Base-by-base conservation (phyloP, 2,329 filamentous ascomycete genomes). In the Beauveria scarabaeidicola region DNA sequence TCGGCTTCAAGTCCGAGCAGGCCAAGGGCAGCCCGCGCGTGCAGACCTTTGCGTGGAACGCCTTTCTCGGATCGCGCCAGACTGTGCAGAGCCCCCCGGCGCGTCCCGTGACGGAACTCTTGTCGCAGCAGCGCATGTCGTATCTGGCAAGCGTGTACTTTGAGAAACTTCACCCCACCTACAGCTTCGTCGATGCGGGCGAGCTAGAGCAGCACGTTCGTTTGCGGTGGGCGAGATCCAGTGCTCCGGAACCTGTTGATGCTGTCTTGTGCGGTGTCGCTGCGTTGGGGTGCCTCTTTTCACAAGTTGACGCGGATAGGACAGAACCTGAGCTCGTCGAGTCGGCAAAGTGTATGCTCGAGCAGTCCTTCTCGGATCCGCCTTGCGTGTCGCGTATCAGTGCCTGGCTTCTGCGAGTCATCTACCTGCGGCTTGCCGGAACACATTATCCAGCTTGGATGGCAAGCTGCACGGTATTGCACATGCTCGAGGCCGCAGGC, bases 41-140 rank as follows among this genome's bases (percentile, higher is more conserved):
- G 58, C 78, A 81, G 63, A 74, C 81, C 0, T 84, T 84, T 65
- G 80, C 78, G 0, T 84, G 81, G 81, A 84, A 84, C 59, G 65
- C 67, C 10, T 69, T 69, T 51, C 64, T 71, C 4, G 73, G 73
- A 0, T 64, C 69, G 1, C 63, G 70, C 10, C 64, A 64, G 11
- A 55, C 63, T 6, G 61, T 54, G 0, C 59, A 67, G 59, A 59
- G 67, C 9, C 66, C 66, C 4, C 61, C 64, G 1, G 66, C 70
- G 3, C 66, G 66, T n/a, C 68, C 70, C 1, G 73, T 84, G 1
- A 77, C 74, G 1, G 74, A 76, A 3, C 73, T 81, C 17, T 64
- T 82, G 4, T 75, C 78, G 1, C 74, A 75, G 36, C 68, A 74
- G 8, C 74, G 80, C 43, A 81, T 83, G 77, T 68, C 72, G 19